Evolutionary conservation across 163 green algal species (phyloP).

Genomic region (Trebouxia gelatinosa): DNA sequence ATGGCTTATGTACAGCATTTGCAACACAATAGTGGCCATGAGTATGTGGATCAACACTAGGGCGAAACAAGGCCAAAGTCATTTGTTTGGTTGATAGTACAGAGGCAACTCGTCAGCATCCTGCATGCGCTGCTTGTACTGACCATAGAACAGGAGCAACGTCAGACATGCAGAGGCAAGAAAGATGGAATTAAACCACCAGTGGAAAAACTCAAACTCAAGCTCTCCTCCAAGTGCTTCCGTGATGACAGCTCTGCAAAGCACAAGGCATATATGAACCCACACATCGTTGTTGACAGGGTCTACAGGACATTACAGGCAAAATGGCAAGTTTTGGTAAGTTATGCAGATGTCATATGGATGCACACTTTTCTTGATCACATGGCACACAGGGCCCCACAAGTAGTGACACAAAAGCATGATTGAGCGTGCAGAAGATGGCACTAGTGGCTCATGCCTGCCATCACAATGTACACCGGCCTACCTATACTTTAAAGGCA

Average conservation of each 20-base stretch:
- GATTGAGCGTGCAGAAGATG: background rate
- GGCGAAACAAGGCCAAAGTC: no score
- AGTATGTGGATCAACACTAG: no score
- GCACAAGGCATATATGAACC: background rate
- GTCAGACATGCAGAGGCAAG: slow-evolving; percentile 69
- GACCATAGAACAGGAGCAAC: slow-evolving; percentile 63
- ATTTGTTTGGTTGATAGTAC: slow-evolving; percentile 12
- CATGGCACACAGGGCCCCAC: no score
- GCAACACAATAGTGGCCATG: no score
- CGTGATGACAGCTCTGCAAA: slow-evolving; percentile 48
- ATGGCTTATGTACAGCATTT: no score
- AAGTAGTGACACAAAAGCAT: background rate
- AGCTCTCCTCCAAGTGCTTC: slow-evolving; percentile 85
- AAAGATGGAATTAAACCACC: slow-evolving; percentile 90
- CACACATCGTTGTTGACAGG: no score
- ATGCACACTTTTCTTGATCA: no score
- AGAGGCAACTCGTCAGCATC: slow-evolving; percentile 7
- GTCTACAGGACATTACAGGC: no score
- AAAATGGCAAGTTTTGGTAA: no score
- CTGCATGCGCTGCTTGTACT: slow-evolving; percentile 27
- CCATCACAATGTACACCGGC: background rate
- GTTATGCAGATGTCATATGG: no score
- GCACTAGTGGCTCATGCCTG: background rate
- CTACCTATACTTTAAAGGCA: slow-evolving; percentile 68
- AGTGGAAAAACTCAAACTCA: slow-evolving; percentile 92